Conservation (phyloP, 164 flowering plant genomes). For the Vitis labrusca region DNA sequence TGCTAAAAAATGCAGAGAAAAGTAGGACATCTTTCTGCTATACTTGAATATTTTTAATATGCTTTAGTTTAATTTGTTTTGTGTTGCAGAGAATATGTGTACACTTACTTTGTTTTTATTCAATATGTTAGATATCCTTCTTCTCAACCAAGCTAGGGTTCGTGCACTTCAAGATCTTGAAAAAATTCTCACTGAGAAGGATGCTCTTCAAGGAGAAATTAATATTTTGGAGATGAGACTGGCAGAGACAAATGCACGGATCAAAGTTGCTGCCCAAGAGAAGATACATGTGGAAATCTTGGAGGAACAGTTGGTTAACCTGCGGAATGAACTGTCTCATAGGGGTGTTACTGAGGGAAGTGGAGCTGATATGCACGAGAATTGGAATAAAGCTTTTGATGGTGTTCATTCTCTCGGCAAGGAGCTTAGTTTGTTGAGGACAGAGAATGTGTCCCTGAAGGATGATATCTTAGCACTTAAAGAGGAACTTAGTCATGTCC, state of each 20-base stretch:
- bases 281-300: conserved; percentile 73
- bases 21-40: conserved; percentile 43
- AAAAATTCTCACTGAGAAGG: conserved; percentile 70
- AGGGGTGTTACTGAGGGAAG: conserved; percentile 32
- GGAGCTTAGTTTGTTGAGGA: conserved; percentile 62
- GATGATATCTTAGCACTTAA: conserved; percentile 59
- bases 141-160: conserved; percentile 86
- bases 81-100: neutral
- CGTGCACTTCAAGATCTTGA: conserved; percentile 81
- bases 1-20: conserved; percentile 89
- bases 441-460: conserved; percentile 63
- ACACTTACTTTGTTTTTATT: neutral
- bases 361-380: conserved; percentile 18
- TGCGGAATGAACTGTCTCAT: conserved; percentile 49
- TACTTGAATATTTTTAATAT: neutral
- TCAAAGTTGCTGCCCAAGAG: conserved; percentile 81
- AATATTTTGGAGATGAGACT: conserved; percentile 70
- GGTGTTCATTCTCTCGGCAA: conserved; percentile 38
- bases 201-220: conserved; percentile 78
- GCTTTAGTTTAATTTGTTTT: neutral
- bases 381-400: conserved; percentile 12
- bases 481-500: conserved; percentile 44
- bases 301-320: conserved; percentile 69
- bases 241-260: conserved; percentile 88
- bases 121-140: conserved; percentile 64